Evolutionary conservation across 2,329 filamentous ascomycete genomes (phyloP).

Genomic region (Aspergillus fijiensis): DNA sequence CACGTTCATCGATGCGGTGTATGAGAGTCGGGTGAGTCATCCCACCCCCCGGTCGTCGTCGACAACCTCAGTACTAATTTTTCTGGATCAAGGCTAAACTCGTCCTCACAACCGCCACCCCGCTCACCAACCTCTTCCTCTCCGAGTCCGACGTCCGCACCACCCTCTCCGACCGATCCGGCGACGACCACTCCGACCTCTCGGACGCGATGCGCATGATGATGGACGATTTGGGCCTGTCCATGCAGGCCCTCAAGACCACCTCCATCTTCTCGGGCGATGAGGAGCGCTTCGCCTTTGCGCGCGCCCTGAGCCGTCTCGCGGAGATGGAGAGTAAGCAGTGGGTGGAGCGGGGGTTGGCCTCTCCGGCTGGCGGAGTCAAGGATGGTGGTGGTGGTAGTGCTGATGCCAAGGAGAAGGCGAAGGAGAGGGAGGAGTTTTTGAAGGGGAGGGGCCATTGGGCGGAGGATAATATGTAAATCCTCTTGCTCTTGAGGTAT

Average conservation of each 20-base stretch:
- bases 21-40: slow-evolving; percentile 63
- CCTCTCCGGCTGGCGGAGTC: slow-evolving; percentile 33
- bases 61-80: not conserved
- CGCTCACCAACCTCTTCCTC: slow-evolving; percentile 81
- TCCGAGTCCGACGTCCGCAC: slow-evolving; percentile 68
- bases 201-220: slow-evolving; percentile 73
- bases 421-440: slow-evolving; percentile 49
- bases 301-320: slow-evolving; percentile 77
- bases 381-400: slow-evolving; percentile 30
- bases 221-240: slow-evolving; percentile 85
- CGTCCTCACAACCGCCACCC: slow-evolving; percentile 85
- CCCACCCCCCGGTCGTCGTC: not conserved
- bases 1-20: slow-evolving; percentile 95
- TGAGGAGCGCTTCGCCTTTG: slow-evolving; percentile 96
- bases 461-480: slow-evolving; percentile 51
- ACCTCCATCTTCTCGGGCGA: slow-evolving; percentile 88
- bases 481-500: too few relatives aligned
- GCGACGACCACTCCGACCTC: slow-evolving; percentile 52
- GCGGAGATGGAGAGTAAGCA: slow-evolving; percentile 91
- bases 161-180: slow-evolving; percentile 47
- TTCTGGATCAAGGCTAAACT: slow-evolving; percentile 72
- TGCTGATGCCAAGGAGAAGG: slow-evolving; percentile 37
- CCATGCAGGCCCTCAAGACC: slow-evolving; percentile 79
- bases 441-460: slow-evolving; percentile 49
- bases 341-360: slow-evolving; percentile 81